These are phyloP conservation scores for Fistulifera pelliculosa DNA, from an alignment of 108 stramenopile species.

Conservation along the genomic window DNA sequence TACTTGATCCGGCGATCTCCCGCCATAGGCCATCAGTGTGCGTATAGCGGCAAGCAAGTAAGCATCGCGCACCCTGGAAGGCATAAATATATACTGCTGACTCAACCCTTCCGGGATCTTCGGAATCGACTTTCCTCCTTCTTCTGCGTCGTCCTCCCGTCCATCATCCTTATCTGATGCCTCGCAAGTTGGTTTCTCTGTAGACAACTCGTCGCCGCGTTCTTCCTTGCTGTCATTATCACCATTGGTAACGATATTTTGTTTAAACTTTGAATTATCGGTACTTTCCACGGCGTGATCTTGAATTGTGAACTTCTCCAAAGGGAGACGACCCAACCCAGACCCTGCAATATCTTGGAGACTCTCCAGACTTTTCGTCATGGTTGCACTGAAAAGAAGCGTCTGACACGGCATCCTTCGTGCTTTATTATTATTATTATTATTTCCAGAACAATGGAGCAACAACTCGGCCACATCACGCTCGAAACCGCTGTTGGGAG, in stretches of 20 bases:
- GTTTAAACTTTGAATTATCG: slow-evolving; percentile 13
- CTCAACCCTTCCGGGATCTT: slow-evolving; percentile 78
- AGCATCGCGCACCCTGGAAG: slow-evolving; percentile 75
- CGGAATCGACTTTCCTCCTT: slow-evolving; percentile 30
- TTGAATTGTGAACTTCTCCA: slow-evolving; percentile 58
- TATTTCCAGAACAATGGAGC: slow-evolving; percentile 22
- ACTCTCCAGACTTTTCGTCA: slow-evolving; percentile 79
- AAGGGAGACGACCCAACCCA: slow-evolving; percentile 55
- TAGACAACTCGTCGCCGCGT: slow-evolving; percentile 1
- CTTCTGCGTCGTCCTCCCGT: slow-evolving; percentile 18
- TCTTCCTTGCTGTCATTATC: slow-evolving; percentile 13
- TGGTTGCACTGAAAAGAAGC: slow-evolving; percentile 93
- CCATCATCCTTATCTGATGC: slow-evolving; percentile 6
- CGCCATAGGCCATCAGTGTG: slow-evolving; percentile 67
- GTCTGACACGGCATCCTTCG: slow-evolving; percentile 73
- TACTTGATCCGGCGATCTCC: slow-evolving; percentile 32
- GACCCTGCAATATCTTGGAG: slow-evolving; percentile 74
- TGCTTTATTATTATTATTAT: slow-evolving; percentile 15
- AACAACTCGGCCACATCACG: slow-evolving; percentile 84
- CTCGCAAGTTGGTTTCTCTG: slow-evolving; percentile 2
- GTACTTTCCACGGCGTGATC: slow-evolving; percentile 21
- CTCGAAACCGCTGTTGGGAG: slow-evolving; percentile 78
- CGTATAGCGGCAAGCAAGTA: slow-evolving; percentile 71
- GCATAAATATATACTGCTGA: slow-evolving; percentile 97
- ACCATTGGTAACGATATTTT: slow-evolving; percentile 14